phyloP scores from a whole-genome alignment of 1,139 yeast genomes.

The Hansenula lynferdii region DNA sequence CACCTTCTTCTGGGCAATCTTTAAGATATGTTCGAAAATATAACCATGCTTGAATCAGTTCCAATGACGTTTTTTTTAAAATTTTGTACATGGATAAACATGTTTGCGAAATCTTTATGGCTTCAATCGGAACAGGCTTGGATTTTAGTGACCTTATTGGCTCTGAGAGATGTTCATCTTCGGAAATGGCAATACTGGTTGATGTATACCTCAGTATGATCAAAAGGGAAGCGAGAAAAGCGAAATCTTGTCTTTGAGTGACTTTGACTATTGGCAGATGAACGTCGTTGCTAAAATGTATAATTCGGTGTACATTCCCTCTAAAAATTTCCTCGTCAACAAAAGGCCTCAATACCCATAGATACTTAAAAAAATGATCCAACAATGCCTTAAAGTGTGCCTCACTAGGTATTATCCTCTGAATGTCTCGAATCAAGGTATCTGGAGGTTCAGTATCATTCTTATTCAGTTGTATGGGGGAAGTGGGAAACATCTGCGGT shows the following conservation, averaged over 20 bases:
- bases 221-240: constrained; percentile 1
- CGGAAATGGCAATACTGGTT: constrained; percentile 5
- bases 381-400: background rate
- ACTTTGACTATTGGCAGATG: background rate
- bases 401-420: background rate
- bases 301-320: background rate
- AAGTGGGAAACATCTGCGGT: constrained; percentile 1
- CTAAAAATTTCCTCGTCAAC: constrained; percentile 1
- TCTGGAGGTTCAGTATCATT: constrained; percentile 1
- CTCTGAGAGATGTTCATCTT: constrained; percentile 1
- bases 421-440: background rate
- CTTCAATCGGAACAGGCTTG: constrained; percentile 4
- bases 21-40: constrained; percentile 11
- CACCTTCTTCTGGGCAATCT: constrained; percentile 31
- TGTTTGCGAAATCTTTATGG: constrained; percentile 9
- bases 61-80: constrained; percentile 11
- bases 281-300: background rate
- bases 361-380: background rate
- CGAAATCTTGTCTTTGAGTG: constrained; percentile 3
- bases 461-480: constrained; percentile 4
- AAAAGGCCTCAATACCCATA: constrained; percentile 3
- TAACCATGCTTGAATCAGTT: constrained; percentile 12
- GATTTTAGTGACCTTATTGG: background rate
- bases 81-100: constrained; percentile 13
- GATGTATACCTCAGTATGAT: constrained; percentile 4